Base-by-base conservation (phyloP, 305 asterid species). In the Fraxinus nigra region DNA sequence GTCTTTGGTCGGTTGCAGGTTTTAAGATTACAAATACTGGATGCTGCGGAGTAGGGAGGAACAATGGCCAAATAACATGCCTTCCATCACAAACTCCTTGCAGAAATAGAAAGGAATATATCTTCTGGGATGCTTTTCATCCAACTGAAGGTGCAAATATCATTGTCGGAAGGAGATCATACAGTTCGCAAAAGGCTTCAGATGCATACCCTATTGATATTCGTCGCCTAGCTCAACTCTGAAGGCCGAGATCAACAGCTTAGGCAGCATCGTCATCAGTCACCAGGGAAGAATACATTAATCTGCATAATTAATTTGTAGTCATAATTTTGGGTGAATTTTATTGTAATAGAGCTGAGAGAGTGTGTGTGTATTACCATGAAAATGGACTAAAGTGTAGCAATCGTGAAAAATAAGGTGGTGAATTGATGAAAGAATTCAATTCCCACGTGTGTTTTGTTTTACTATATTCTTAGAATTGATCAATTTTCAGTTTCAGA, bases 41-140 rank as follows among this genome's bases (percentile, higher is more conserved):
- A 38, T 93, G 97, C 69, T 93, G 97, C 32, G 97, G 97, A 0
- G 97, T 94, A 13, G 98, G 98, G 56, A 86, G 97, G 85, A 94
- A 94, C 87, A 93, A 90, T 22, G 98, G 97, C 26, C 97, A 93
- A 75, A 89, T 94, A 24, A 94, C 98, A 3, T 94, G 97, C 63
- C 91, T 94, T 35, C 98, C 98, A 2, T 22, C 85, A 0, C 98
- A 91, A 61, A 82, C 80, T 0, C 85, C 98, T 4, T 94, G 98
- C 86, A 85, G 20, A 6, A 90, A 92, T 72, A 88, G 98, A 78
- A 37, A 87, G 5, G 81, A 90, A 11, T 84, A 93, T 82, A 11
- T 93, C 74, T 93, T 94, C 38, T 94, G 98, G 98, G 97, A 94
- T 61, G 98, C 98, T 1, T 93, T 92, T 69, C 98, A 94, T 86